Conservation (phyloP, 179 eudicot genomes). For the Corrigiola litoralis region DNA sequence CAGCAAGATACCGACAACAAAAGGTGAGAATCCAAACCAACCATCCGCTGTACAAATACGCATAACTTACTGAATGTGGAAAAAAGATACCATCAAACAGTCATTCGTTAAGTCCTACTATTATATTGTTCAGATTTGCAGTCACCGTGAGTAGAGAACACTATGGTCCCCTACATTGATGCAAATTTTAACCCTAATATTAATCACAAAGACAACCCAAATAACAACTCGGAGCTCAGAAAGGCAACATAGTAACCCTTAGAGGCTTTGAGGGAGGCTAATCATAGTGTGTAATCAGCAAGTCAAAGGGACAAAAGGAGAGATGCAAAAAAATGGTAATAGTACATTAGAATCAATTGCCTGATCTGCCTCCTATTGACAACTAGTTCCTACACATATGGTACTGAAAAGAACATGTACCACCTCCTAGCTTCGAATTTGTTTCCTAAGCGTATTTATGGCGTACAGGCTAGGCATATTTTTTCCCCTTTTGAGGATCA, state of each 20-base stretch:
- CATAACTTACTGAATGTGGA: neutral
- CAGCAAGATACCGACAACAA: neutral
- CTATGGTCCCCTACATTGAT: constrained; percentile 22
- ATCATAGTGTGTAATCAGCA: constrained; percentile 14
- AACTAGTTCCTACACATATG: neutral
- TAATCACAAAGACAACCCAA: constrained; percentile 11
- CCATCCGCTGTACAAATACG: neutral
- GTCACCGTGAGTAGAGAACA: neutral
- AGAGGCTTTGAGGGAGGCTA: constrained; percentile 15
- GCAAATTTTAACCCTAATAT: constrained; percentile 10
- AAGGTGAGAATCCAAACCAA: neutral
- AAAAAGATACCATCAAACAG: neutral
- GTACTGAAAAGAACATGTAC: neutral
- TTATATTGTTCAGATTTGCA: neutral
- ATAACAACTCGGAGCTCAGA: constrained; percentile 19
- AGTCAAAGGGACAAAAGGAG: constrained; percentile 29
- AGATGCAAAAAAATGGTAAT: constrained; percentile 4
- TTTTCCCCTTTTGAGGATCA: neutral
- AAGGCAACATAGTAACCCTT: constrained; percentile 19
- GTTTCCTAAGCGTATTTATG: neutral
- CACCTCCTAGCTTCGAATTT: neutral
- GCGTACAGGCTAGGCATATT: neutral
- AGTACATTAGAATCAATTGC: neutral
- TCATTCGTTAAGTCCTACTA: neutral
- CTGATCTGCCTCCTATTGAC: constrained; percentile 10